Evolutionary conservation across 2,329 filamentous ascomycete genomes (phyloP), one percentile per base, ranked within the genome.

Genomic region (Colletotrichum eremochloae): DNA sequence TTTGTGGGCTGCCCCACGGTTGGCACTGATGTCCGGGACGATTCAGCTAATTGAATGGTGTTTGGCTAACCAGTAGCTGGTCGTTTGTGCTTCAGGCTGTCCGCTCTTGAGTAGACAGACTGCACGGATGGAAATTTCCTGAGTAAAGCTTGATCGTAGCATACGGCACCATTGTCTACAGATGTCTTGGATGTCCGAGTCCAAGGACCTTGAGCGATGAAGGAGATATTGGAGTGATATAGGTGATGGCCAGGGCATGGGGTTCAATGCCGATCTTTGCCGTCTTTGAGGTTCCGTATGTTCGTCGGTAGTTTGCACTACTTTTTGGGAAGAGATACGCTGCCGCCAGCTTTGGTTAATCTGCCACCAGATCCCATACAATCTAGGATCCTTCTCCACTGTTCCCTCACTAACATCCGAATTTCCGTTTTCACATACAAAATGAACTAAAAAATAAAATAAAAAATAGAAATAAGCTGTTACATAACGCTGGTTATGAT

Each of bases 1-100:
- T 53, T 69, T 64, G 60, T 55, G 60, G 53, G 60, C 42, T 72
- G 60, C 69, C 66, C 69, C 69, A 72, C 58, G 69, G 66, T 64
- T 69, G 60, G 69, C 66, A 63, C 60, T 69, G 60, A 72, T 64
- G 66, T 40, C 14, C 65, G 53, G 38, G 66, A 55, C n/a, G 46
- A 72, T 68, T 53, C 68, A 72, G 69, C 69, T 72, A 64, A 36
- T 42, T 18, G 40, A 18, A 55, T 69, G 53, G 69, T 66, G 60
- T 46, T 53, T 50, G 66, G 46, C 55, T 69, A 61, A 64, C 46
- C 42, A 58, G 36, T 31, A 2, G 64, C 46, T 62, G 48, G 63
- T 3, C 48, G 68, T 68, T 68, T 71, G 52, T 50, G 65, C 69
- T 72, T 69, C 60, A 61, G 66, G 66, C 58, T 64, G 66, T 58